Evolutionary conservation across 371 early-diverging fungal species (phyloP).

Genomic region (Zopfochytrium polystomum): DNA sequence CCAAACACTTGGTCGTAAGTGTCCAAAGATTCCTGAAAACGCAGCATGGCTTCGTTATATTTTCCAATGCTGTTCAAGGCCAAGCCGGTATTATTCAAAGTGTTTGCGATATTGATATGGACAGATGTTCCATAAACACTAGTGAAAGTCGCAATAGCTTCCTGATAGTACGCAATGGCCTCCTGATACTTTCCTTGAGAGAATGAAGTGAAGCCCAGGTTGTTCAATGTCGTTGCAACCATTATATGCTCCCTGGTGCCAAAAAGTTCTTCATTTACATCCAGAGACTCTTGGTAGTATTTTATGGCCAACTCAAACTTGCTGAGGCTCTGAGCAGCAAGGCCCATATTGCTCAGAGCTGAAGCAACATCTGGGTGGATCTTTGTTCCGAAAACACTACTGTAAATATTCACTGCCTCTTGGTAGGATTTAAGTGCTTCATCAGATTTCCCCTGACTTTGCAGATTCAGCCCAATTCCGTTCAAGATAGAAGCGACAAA

Average conservation of each 20-base stretch:
- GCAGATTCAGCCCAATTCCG: not conserved
- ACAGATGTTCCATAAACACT: not conserved
- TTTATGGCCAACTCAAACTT: constrained; percentile 2
- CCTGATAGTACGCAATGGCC: not conserved
- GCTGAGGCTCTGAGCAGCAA: not conserved
- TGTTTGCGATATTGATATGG: no score
- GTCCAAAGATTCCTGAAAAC: no score
- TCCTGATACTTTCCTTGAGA: not conserved
- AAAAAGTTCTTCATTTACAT: constrained; percentile 5
- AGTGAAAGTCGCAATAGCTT: constrained; percentile 8
- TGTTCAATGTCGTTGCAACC: constrained; percentile 11
- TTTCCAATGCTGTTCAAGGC: no score
- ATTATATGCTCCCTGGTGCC: constrained; percentile 5
- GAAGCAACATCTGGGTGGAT: constrained; percentile 9
- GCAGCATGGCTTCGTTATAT: no score
- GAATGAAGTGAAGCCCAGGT: constrained; percentile 1
- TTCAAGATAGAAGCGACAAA: no score
- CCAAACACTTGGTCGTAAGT: no score
- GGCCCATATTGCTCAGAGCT: constrained; percentile 12
- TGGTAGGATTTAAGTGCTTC: not conserved
- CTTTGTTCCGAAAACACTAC: not conserved
- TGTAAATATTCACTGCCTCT: constrained; percentile 9
- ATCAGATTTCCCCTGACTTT: constrained; percentile 2
- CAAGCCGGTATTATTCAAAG: no score
- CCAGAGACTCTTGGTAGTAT: constrained; percentile 15